Conservation (phyloP, 2,329 filamentous ascomycete species). For the Botrytis deweyae region DNA sequence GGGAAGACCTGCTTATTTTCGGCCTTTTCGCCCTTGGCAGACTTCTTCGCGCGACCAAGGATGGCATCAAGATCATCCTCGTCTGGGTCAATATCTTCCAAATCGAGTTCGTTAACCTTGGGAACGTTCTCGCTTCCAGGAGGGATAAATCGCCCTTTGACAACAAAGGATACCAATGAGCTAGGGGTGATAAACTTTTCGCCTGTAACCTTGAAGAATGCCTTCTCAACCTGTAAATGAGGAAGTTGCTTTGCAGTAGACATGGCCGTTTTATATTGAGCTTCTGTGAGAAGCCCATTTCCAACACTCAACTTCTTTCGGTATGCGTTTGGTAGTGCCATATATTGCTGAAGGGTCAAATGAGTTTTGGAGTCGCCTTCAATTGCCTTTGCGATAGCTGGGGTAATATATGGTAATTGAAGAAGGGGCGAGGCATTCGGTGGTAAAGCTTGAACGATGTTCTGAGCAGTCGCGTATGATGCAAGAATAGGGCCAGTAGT, state of each 20-base stretch:
- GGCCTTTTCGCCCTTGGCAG: constrained; percentile 60
- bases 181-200: constrained; percentile 90
- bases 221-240: constrained; percentile 79
- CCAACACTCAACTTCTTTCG: constrained; percentile 71
- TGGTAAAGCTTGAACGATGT: constrained; percentile 83
- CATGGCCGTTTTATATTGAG: constrained; percentile 75
- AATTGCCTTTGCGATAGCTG: constrained; percentile 61
- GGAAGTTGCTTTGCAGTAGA: constrained; percentile 81
- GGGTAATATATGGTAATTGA: constrained; percentile 85
- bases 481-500: constrained; percentile 79
- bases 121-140: constrained; percentile 78
- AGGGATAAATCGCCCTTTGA: constrained; percentile 92
- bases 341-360: constrained; percentile 80
- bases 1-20: constrained; percentile 68
- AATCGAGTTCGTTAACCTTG: constrained; percentile 70
- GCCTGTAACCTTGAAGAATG: constrained; percentile 97
- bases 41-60: constrained; percentile 70
- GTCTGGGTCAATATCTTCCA: constrained; percentile 88
- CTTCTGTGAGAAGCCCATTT: constrained; percentile 66
- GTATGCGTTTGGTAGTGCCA: constrained; percentile 75
- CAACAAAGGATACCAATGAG: constrained; percentile 87
- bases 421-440: constrained; percentile 83
- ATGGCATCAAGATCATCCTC: constrained; percentile 89
- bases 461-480: constrained; percentile 79
- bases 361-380: constrained; percentile 76